Percentiles rank a stretch among this genome's conserved stretches.
Evolutionary conservation across 1,139 yeast species (phyloP).

Genomic region (Magnusiomyces suaveolens): DNA sequence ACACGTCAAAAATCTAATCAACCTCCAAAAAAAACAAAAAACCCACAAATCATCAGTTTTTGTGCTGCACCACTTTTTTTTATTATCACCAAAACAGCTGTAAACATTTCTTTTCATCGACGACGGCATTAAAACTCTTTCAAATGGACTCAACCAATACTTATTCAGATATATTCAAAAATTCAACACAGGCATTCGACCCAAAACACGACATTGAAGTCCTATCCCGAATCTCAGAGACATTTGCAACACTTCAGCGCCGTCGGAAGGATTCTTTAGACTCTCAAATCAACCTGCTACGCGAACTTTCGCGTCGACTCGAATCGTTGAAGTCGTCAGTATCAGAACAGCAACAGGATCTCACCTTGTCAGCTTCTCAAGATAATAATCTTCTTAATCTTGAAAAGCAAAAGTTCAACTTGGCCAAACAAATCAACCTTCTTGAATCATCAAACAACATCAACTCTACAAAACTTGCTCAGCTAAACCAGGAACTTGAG

Average conservation of each 20-base stretch:
- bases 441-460: conserved; percentile 45
- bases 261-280: not conserved
- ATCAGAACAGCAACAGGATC: not conserved
- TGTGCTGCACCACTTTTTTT: too few relatives aligned
- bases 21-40: too few relatives aligned
- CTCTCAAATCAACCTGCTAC: not conserved
- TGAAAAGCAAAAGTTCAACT: conserved; percentile 43
- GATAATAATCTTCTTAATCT: conserved; percentile 19
- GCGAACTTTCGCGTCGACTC: not conserved
- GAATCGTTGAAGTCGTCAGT: not conserved
- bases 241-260: not conserved
- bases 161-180: not conserved
- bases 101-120: too few relatives aligned
- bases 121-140: too few relatives aligned
- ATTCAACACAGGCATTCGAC: not conserved
- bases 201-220: not conserved
- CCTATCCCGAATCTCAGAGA: not conserved
- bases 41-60: too few relatives aligned
- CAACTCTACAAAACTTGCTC: conserved; percentile 38
- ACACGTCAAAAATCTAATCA: too few relatives aligned
- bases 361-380: conserved; percentile 1
- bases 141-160: not conserved
- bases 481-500: conserved; percentile 36
- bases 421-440: conserved; percentile 50
- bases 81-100: too few relatives aligned